Percentiles rank a stretch among this genome's conserved stretches.
Conservation (phyloP, 306 rosid species). For the Quercus bicolor region DNA sequence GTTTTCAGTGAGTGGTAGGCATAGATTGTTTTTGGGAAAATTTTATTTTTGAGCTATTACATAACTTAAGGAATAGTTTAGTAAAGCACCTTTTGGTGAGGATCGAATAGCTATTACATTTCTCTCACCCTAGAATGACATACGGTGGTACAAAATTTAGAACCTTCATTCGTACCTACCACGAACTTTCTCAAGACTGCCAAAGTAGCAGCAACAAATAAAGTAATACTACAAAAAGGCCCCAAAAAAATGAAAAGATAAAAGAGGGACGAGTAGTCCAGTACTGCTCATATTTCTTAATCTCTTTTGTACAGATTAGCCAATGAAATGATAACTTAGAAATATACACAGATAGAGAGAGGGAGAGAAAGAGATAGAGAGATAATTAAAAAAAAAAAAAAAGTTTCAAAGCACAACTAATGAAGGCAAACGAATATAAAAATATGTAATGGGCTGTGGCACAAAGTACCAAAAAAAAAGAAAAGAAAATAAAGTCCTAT, state of each 20-base stretch:
- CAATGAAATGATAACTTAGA: no score
- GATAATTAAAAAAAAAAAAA: no score
- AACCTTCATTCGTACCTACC: slow-evolving; percentile 24
- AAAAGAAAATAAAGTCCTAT: slow-evolving; percentile 13
- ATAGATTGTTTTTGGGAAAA: no score
- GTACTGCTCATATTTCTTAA: not conserved
- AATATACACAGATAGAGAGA: no score
- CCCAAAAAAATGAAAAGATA: no score
- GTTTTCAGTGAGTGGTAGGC: no score
- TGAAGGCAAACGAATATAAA: not conserved
- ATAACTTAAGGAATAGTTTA: no score
- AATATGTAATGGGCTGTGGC: not conserved
- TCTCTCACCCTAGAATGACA: no score
- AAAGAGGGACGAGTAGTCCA: not conserved
- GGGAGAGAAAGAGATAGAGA: no score
- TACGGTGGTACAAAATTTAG: slow-evolving; percentile 20
- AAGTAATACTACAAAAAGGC: not conserved
- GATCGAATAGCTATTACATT: no score
- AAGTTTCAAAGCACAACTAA: not conserved
- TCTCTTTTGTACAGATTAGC: not conserved
- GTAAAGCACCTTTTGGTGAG: no score
- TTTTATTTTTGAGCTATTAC: no score
- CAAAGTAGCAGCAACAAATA: not conserved
- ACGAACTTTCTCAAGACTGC: slow-evolving; percentile 24
- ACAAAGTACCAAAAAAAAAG: not conserved